Base-by-base conservation (phyloP, 306 rosid species). In the Lupinus albus region DNA sequence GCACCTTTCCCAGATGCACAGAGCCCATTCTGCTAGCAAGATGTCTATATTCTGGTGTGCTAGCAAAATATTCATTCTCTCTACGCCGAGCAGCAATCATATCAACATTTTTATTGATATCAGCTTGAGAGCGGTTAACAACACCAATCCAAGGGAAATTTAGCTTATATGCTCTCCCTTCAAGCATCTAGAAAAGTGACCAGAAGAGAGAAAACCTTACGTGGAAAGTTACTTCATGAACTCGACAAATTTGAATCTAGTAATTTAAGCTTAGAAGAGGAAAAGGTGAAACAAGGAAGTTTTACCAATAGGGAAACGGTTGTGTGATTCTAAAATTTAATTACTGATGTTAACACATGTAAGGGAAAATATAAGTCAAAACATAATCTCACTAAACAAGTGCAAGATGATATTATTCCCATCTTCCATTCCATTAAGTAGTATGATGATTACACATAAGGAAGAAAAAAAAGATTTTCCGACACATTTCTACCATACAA, bases 61-160 rank as follows among this genome's bases (percentile, higher is more conserved):
- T 84, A 20, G 88, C 13, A 75, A 94, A 94, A 55, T 94, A 88
- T 52, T 94, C 99, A 7, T 79, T 88, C 76, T 94, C 99, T 77
- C 95, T 91, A 66, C 86, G 94, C 32, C 99, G 87, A 57, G 99
- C 99, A 47, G 99, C 99, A 76, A 94, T 91, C 99, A 94, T 94
- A 72, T 94, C 99, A n/a, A 94, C 99, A 70, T 88, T 91, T 83
- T 91, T 94, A 85, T 94, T 94, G 73, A 94, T 94, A 74, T 93
- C 97, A 10, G 81, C 82, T 93, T 93, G 99, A 70, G 99, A 93
- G 51, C 99, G 97, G 67, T 94, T 94, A 51, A 94, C 96, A 17
- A 94, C 97, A 70, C 97, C 99, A 81, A 94, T 84, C 99, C 99
- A 90, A 32, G 97, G 99, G 67, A 66, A 94, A 60, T 88, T 94